phyloP scores from a whole-genome alignment of 352 stramenopile genomes.

The Pythium phragmitis region DNA sequence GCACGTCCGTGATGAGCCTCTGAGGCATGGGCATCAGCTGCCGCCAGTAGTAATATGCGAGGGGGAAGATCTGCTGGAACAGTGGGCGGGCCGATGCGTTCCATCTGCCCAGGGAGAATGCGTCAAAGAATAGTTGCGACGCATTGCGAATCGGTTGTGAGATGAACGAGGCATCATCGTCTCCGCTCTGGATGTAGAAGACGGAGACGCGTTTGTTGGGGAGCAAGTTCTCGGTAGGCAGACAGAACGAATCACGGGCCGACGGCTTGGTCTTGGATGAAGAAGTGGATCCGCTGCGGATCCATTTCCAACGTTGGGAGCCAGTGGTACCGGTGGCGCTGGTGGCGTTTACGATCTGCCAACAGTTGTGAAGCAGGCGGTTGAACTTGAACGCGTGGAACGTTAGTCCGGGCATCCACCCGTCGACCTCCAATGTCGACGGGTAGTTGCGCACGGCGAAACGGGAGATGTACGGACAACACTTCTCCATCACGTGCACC shows the following conservation, averaged over 20 bases:
- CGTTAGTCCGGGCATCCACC: constrained; percentile 17
- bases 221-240: constrained; percentile 5
- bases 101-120: constrained; percentile 14
- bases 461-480: constrained; percentile 19
- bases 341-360: constrained; percentile 9
- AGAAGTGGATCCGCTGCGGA: background rate
- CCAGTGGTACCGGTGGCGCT: background rate
- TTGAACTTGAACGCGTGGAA: constrained; percentile 14
- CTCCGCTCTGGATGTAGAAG: constrained; percentile 12
- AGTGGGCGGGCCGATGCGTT: background rate
- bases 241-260: constrained; percentile 9
- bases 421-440: constrained; percentile 5
- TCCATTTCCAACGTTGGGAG: constrained; percentile 8
- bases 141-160: constrained; percentile 12
- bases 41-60: constrained; percentile 22
- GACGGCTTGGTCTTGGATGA: background rate
- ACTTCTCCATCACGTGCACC: constrained; percentile 26
- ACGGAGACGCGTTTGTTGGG: background rate
- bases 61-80: constrained; percentile 5
- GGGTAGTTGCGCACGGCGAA: constrained; percentile 19
- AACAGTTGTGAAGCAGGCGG: constrained; percentile 4
- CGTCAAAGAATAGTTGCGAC: constrained; percentile 1
- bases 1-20: constrained; percentile 11
- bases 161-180: constrained; percentile 17
- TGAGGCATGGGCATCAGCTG: background rate